Base-by-base conservation (phyloP, 2,329 filamentous ascomycete species). In the Xylariomycetidae sp. region DNA sequence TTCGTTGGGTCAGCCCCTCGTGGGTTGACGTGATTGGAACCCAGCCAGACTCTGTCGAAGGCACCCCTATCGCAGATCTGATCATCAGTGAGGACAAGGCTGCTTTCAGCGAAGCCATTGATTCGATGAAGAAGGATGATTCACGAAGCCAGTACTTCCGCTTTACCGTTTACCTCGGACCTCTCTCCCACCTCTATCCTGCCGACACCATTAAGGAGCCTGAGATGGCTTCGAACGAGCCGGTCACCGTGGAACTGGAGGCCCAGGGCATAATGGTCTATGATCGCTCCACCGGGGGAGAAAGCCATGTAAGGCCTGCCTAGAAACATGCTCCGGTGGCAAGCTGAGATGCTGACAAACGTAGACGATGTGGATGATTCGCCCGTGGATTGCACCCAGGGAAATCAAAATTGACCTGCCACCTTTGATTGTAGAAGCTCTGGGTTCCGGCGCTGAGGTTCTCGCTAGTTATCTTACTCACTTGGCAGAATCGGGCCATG, bases 291-390 rank as follows among this genome's bases (percentile, higher is more conserved):
- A 85, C 87, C 23, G 88, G 87, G 32, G 83, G 81, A 35, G 85
- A 92, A 57, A 92, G 86, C 53, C 90, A 96, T 70, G 87, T 93
- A 74, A 70, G 85, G 73, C 35, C 36, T 32, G 6, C 31, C 19
- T n/a, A 25, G 33, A 29, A 12, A 10, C 17, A 15, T 28, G 23
- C 10, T 31, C 10, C 17, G 5, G 24, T 23, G 18, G 31, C 27
- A 25, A 20, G 31, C 6, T 12, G 12, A 25, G 6, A 25, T 13
- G 12, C 20, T 8, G 20, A 23, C 20, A 12, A 12, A 8, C 20
- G 12, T 50, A 95, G 86, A 94, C 87, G 13, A 98, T 98, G 93
- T 98, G 92, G 92, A 98, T 98, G 88, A 78, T 98, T 47, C 85
- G 92, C 44, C 92, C 90, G 3, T 94, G 88, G 61, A 81, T 88